phyloP scores from a whole-genome alignment of 1,284 basidiomycete genomes.

The Ustilago vetiveriae region DNA sequence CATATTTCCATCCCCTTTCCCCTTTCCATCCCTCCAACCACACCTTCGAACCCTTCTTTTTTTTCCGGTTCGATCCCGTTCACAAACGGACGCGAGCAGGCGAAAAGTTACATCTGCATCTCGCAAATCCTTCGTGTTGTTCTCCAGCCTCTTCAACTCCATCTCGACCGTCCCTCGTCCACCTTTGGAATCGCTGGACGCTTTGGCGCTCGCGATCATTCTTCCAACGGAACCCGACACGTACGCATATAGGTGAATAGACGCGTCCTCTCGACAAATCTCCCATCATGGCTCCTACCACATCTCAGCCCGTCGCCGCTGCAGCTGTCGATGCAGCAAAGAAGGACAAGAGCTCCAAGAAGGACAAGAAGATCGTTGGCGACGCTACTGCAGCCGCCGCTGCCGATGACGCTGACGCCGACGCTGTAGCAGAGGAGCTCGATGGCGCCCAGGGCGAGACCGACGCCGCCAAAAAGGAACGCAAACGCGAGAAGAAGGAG shows the following conservation, averaged over 20 bases:
- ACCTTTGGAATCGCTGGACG: neutral
- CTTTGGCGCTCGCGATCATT: neutral
- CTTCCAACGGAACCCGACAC: neutral
- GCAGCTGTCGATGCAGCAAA: constrained; percentile 10
- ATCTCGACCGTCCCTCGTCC: neutral
- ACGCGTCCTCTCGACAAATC: neutral
- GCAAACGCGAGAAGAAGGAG: constrained; percentile 49
- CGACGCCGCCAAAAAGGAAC: constrained; percentile 18
- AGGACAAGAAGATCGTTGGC: constrained; percentile 16
- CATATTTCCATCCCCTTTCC: constrained; percentile 3
- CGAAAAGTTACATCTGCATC: constrained; percentile 9
- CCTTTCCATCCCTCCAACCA: neutral
- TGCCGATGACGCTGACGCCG: constrained; percentile 27
- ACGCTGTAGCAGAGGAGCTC: constrained; percentile 18
- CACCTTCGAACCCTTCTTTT: neutral
- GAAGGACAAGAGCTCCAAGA: constrained; percentile 19
- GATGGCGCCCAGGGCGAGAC: neutral
- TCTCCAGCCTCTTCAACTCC: neutral
- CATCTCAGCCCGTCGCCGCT: constrained; percentile 13
- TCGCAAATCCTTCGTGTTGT: constrained; percentile 4
- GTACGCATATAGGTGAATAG: neutral
- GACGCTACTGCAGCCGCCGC: constrained; percentile 4
- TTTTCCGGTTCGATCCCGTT: neutral
- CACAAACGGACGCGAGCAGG: constrained; percentile 8
- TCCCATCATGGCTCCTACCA: constrained; percentile 14